Evolutionary conservation across 129 eudicot genomes (phyloP), one percentile per base, ranked within the genome.

Genomic region (Saposhnikovia divaricata): DNA sequence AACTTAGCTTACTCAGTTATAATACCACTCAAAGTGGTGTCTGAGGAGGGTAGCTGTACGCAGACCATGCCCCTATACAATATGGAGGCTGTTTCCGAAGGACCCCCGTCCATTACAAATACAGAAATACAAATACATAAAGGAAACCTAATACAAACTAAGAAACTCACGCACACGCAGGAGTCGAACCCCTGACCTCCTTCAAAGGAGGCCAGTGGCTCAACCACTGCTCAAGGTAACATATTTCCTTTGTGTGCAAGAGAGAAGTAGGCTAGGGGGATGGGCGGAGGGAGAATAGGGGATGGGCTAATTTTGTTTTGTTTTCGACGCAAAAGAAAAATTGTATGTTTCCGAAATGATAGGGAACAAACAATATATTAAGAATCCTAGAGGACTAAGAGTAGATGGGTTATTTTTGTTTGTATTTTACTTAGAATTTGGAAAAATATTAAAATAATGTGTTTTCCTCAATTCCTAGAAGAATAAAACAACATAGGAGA

Each of bases 391-490:
- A 18, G 74, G 50, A 31, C 18, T 34, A 31, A 18, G 5, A 69
- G 66, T 71, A 68, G 78, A 83, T 84, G 86, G 86, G 80, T 78
- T 63, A 39, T 2, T 23, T 79, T 79, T 83, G 83, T 83, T 79
- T 39, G 47, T 72, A 38, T 42, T 76, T 31, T 75, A 25, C 77
- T 79, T 47, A 21, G 80, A 51, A 45, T 80, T 80, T 46, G 55
- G 79, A 78, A 42, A 55, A 70, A 59, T 57, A 70, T n/a, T n/a
- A n/a, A n/a, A n/a, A n/a, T n/a, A n/a, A n/a, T n/a, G 46, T 75
- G 77, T 42, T 72, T 72, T 72, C 14, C 46, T 7, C 45, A 18
- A 7, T 69, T 69, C 74, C 51, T 9, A 72, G 47, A 23, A n/a
- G 28, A 42, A 39, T 61, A 61, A 39, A 1, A 72, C 15, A 38